Evolutionary conservation across 78 protist genomes (phyloP), one percentile per base, ranked within the genome.

Genomic region (Dictyostelium capitatum): DNA sequence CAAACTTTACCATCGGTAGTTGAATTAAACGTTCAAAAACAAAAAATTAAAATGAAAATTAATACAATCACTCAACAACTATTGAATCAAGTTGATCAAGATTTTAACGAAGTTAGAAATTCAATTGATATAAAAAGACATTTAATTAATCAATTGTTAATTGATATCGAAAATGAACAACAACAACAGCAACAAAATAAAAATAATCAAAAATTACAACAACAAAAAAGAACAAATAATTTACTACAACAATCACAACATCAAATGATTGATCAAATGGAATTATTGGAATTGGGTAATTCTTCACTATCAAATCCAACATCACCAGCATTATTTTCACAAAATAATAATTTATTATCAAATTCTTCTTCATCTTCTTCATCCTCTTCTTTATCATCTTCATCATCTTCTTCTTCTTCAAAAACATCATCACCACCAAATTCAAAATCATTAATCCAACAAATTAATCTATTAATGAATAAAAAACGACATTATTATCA

Each of bases 21-120:
- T n/a, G 79, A 73, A 19, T 30, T 73, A 2, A 73, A 73, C 11
- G 23, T n/a, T 46, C 79, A 73, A 46, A 79, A 79, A 20, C 30
- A 51, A 6, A 28, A 11, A 11, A 54, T 79, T 10, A 79, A 79
- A 37, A 56, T 25, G n/a, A 82, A 87, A 46, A 62, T 87, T n/a
- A 11, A 14, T 5, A 25, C 23, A 10, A 28, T 78, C 15, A 32
- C 70, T 23, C 50, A 56, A 11, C 83, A 87, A n/a, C 1, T 37
- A 0, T 50, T 59, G 8, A 57, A 74, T 5, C 83, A 87, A 65
- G 69, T 87, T 47, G 93, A 87, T 73, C 62, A n/a, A 7, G 93
- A 87, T 51, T 87, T 72, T 62, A 41, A 30, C 28, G 84, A 87
- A 30, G 64, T 57, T 77, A 54, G 15, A 15, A 37, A 47, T 19